A percentile compares a stretch with the other conserved stretches of the same genome.
Evolutionary conservation across 2,329 filamentous ascomycete species (phyloP).

Genomic region (Venturia nashicola): DNA sequence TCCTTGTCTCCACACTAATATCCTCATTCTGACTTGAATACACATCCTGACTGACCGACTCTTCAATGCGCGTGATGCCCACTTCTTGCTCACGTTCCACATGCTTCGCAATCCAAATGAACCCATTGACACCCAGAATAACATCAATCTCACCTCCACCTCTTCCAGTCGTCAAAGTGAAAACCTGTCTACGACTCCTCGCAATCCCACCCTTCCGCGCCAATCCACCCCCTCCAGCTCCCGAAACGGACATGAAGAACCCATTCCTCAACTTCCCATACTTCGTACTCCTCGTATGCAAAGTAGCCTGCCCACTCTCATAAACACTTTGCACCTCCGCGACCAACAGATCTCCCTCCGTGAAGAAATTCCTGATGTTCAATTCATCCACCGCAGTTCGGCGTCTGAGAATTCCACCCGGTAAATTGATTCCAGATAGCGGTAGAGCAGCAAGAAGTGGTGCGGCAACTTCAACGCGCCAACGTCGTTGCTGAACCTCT

Average conservation of each 20-base stretch:
- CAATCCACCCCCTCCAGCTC: constrained; percentile 52
- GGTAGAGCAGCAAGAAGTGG: constrained; percentile 76
- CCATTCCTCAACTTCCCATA: constrained; percentile 96
- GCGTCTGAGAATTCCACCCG: constrained; percentile 81
- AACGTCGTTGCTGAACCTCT: constrained; percentile 84
- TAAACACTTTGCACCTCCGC: constrained; percentile 90
- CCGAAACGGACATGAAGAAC: constrained; percentile 70
- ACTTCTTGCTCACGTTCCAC: constrained; percentile 47
- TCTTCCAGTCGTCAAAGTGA: constrained; percentile 55
- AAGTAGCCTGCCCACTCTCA: constrained; percentile 68
- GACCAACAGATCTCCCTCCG: constrained; percentile 84
- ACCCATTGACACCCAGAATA: constrained; percentile 88
- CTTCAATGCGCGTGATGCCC: constrained; percentile 74
- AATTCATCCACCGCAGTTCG: constrained; percentile 92
- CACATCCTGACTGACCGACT: constrained; percentile 70
- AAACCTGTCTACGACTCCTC: constrained; percentile 71
- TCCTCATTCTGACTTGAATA: constrained; percentile 94
- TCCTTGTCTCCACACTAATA: constrained; percentile 63
- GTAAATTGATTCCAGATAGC: constrained; percentile 83
- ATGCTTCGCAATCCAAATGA: constrained; percentile 89
- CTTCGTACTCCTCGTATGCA: constrained; percentile 83
- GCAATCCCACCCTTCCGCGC: constrained; percentile 58
- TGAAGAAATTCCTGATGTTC: constrained; percentile 95
- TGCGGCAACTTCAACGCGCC: constrained; percentile 89
- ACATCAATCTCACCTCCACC: constrained; percentile 65